A percentile compares a stretch with the other conserved stretches of the same genome.
Evolutionary conservation across 1,284 basidiomycete species (phyloP).

Genomic region (Moniliella sp.): DNA sequence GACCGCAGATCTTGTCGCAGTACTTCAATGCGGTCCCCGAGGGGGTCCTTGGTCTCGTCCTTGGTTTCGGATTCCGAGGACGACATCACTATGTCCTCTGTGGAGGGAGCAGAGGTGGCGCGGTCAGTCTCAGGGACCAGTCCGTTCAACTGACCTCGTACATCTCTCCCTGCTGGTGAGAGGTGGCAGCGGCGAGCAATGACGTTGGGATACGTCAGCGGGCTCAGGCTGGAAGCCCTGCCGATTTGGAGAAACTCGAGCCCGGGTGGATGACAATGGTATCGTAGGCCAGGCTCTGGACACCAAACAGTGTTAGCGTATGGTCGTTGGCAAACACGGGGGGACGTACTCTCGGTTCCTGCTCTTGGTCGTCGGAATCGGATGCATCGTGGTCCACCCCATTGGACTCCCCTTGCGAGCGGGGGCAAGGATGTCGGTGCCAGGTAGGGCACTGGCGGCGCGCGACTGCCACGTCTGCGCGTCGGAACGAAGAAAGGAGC

Average conservation of each 20-base stretch:
- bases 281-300: conserved; percentile 5
- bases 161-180: neutral
- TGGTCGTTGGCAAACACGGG: no score
- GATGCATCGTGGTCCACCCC: conserved; percentile 6
- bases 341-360: conserved; percentile 4
- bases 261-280: conserved; percentile 78
- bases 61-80: neutral
- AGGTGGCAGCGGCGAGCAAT: conserved; percentile 40
- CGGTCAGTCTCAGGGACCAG: neutral
- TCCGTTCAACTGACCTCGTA: conserved; percentile 1
- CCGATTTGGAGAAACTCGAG: conserved; percentile 67
- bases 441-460: neutral
- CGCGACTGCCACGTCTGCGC: conserved; percentile 20
- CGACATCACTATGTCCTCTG: no score
- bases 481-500: conserved; percentile 28
- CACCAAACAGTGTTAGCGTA: no score
- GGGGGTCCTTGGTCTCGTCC: conserved; percentile 2
- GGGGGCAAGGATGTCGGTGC: no score
- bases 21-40: conserved; percentile 13
- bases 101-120: no score
- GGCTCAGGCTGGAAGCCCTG: conserved; percentile 64
- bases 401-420: no score
- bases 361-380: conserved; percentile 7
- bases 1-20: conserved; percentile 24
- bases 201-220: conserved; percentile 51